A percentile compares a stretch with the other conserved stretches of the same genome.
Evolutionary conservation across 129 eudicot genomes (phyloP).

Genomic region (Pseudognaphalium luteoalbum): DNA sequence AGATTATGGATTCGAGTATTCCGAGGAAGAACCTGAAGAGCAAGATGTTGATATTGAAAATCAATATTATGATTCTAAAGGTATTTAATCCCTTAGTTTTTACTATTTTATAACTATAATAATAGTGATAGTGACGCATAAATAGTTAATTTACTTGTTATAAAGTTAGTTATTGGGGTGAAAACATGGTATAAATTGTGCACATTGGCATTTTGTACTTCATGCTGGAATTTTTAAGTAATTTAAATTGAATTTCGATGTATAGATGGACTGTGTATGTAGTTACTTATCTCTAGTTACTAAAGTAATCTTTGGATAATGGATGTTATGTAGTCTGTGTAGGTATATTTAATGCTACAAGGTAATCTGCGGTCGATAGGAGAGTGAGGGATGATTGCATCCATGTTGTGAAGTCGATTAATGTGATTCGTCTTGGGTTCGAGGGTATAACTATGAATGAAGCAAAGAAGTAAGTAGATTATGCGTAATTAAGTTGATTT

Average conservation of each 20-base stretch:
- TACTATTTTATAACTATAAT: not conserved
- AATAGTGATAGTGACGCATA: too few relatives aligned
- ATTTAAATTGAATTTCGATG: not conserved
- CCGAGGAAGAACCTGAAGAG: conserved; percentile 96
- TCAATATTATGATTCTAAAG: conserved; percentile 94
- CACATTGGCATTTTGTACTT: not conserved
- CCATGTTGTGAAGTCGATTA: conserved; percentile 38
- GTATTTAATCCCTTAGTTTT: conserved; percentile 31
- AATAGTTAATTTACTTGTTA: not conserved
- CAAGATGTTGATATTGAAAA: conserved; percentile 97
- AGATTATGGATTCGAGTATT: conserved; percentile 95
- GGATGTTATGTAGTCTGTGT: conserved; percentile 17
- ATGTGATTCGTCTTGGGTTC: conserved; percentile 50
- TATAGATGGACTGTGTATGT: too few relatives aligned
- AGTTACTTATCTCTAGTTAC: not conserved
- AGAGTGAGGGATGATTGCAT: not conserved
- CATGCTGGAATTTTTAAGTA: not conserved
- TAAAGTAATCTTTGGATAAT: not conserved
- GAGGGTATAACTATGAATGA: conserved; percentile 48
- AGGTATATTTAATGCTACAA: not conserved
- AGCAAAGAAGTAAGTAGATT: conserved; percentile 63
- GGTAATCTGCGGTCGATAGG: not conserved
- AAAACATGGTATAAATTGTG: too few relatives aligned
- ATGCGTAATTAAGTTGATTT: too few relatives aligned
- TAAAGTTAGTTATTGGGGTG: not conserved